Evolutionary conservation across 176 grass and related monocot species (phyloP).

Genomic region (Secale cereale): DNA sequence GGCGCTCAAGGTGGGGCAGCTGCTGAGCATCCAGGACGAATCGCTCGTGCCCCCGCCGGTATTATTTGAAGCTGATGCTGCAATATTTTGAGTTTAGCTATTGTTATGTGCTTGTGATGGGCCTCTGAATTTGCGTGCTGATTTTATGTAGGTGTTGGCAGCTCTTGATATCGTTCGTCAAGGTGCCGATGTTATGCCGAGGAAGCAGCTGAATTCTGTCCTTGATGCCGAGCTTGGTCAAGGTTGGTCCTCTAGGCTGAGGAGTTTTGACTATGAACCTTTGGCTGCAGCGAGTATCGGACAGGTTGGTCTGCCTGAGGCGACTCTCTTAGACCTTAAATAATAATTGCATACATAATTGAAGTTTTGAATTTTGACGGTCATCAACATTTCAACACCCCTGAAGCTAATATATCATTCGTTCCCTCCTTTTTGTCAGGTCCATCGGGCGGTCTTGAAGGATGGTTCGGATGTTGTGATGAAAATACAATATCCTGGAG

Average conservation of each 20-base stretch:
- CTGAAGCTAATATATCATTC: not conserved
- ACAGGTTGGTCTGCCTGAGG: constrained; percentile 35
- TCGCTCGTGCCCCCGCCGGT: constrained; percentile 86
- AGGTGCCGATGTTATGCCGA: constrained; percentile 97
- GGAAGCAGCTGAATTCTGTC: constrained; percentile 79
- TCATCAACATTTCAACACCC: not conserved
- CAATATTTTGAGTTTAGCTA: not conserved
- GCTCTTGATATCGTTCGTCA: constrained; percentile 94
- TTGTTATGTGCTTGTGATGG: constrained; percentile 2
- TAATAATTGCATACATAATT: not conserved
- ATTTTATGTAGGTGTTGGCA: constrained; percentile 60
- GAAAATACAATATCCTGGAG: constrained; percentile 98
- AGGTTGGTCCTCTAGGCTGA: constrained; percentile 75
- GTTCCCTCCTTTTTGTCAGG: constrained; percentile 40
- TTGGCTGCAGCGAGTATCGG: constrained; percentile 89
- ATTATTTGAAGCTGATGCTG: constrained; percentile 13
- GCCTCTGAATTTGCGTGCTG: not conserved
- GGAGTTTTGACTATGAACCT: constrained; percentile 92
- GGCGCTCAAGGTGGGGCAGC: constrained; percentile 84
- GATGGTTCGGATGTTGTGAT: constrained; percentile 78
- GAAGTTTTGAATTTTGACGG: not conserved
- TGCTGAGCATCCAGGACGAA: constrained; percentile 98
- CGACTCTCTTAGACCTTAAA: not conserved
- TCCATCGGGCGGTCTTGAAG: constrained; percentile 77
- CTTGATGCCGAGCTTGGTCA: constrained; percentile 71